phyloP scores from a whole-genome alignment of 2,329 filamentous ascomycete genomes.

The Ambrosiella beaveri region DNA sequence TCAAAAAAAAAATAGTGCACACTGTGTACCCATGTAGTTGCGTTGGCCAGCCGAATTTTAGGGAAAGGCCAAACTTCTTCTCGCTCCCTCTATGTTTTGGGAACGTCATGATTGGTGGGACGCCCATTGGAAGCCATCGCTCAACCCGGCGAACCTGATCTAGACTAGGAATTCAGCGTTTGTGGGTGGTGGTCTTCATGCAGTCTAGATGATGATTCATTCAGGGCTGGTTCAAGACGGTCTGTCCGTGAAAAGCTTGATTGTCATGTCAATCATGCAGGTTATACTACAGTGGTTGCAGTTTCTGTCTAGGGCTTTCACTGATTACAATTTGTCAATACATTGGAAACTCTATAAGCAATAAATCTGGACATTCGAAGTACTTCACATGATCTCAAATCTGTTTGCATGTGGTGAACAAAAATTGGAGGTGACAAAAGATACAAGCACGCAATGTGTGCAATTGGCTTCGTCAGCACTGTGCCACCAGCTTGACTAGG shows the following conservation, averaged over 20 bases:
- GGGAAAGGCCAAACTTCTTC: conserved; percentile 7
- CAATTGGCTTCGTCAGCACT: conserved; percentile 6
- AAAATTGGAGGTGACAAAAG: background rate
- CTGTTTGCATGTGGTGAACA: no score
- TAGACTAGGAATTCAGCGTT: background rate
- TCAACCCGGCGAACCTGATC: background rate
- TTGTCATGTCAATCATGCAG: background rate
- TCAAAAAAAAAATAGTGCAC: conserved; percentile 13
- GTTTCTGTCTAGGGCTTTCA: background rate
- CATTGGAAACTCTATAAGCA: background rate
- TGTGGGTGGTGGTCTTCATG: background rate
- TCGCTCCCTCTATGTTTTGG: conserved; percentile 2
- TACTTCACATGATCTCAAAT: no score
- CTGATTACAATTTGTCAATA: background rate
- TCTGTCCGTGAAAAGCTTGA: background rate
- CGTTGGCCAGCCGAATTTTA: conserved; percentile 3
- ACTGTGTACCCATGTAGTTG: conserved; percentile 12
- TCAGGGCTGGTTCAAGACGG: background rate
- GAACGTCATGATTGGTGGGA: conserved; percentile 4
- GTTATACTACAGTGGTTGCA: background rate
- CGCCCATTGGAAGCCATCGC: background rate
- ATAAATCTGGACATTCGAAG: background rate
- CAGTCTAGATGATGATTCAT: background rate
- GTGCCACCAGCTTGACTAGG: conserved; percentile 11
- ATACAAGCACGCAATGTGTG: conserved; percentile 5